Base-by-base conservation (phyloP, 805 yeast genomes). In the Ogataea dorogensis region DNA sequence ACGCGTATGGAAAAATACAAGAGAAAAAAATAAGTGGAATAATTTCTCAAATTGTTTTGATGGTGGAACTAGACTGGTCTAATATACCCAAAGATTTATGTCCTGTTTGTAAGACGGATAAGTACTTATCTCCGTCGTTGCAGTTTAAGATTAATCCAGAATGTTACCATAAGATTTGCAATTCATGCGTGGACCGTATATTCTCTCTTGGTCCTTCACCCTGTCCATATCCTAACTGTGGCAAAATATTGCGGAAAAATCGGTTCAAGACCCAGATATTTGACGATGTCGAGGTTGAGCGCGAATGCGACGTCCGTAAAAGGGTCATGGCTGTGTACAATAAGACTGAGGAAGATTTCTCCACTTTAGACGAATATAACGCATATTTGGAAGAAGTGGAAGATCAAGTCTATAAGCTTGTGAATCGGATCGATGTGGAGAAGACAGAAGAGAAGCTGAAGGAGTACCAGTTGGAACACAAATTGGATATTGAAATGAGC, bases 101-200 rank as follows among this genome's bases (percentile, higher is more conserved):
- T 69, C 98, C 98, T 19, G 87, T 93, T 53, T 93, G 99, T 71
- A 87, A 91, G 64, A 87, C 97, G 30, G 96, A 91, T 63, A 69
- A 89, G 58, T 93, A 93, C 60, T 70, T 93, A 43, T 86, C 95
- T 28, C 98, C 98, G 17, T 87, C 89, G 50, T 84, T 93, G 81
- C 79, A 74, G 47, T 91, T 93, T 56, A 75, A 91, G 37, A 88
- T 93, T 46, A 93, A 93, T 53, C 95, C 98, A 0, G 98, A 93
- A 60, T 93, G 99, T 64, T 93, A 93, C 58, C 99, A 93, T 58
- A 91, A 87, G 68, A 91, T 93, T 61, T 93, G 99, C 65, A 97
- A 84, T 50, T 79, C 95, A 2, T 93, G 98, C 64, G 98, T 91
- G 27, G 98, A 93, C 61, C 74, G 98, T 47, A 89, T 93, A 36